Percentiles rank a stretch among this genome's conserved stretches.
Conservation (phyloP, 2,329 filamentous ascomycete species). For the Ophiostoma quercus region DNA sequence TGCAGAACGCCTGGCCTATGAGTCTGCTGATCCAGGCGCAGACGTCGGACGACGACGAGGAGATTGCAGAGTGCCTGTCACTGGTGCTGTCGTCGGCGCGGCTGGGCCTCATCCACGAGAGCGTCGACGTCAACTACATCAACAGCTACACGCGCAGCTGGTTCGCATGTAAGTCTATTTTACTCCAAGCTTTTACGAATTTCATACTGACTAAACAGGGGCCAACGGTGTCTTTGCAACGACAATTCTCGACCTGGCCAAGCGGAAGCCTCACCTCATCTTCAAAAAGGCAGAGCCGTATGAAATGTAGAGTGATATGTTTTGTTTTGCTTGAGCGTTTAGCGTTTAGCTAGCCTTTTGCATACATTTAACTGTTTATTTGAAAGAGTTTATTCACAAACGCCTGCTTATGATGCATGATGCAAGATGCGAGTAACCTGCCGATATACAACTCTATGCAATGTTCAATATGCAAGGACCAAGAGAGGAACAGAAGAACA, state of each 20-base stretch:
- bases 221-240: conserved; percentile 94
- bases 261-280: conserved; percentile 80
- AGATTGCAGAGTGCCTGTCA: conserved; percentile 69
- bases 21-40: conserved; percentile 85
- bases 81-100: conserved; percentile 69
- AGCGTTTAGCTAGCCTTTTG: too few relatives aligned
- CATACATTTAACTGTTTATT: not conserved
- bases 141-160: conserved; percentile 76
- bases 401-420: not conserved
- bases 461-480: not conserved
- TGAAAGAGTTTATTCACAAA: not conserved
- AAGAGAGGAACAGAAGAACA: not conserved
- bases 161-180: conserved; percentile 65
- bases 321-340: not conserved
- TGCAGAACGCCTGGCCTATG: conserved; percentile 96
- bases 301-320: conserved; percentile 36
- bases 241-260: conserved; percentile 83
- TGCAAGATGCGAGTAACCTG: not conserved
- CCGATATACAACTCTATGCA: conserved; percentile 2
- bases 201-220: conserved; percentile 43
- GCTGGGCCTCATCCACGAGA: conserved; percentile 85
- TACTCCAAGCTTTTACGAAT: not conserved
- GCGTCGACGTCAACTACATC: conserved; percentile 68
- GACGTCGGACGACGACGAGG: conserved; percentile 75
- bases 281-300: conserved; percentile 64